phyloP scores from a whole-genome alignment of 2,329 filamentous ascomycete genomes.

The Chaetomium sp. region DNA sequence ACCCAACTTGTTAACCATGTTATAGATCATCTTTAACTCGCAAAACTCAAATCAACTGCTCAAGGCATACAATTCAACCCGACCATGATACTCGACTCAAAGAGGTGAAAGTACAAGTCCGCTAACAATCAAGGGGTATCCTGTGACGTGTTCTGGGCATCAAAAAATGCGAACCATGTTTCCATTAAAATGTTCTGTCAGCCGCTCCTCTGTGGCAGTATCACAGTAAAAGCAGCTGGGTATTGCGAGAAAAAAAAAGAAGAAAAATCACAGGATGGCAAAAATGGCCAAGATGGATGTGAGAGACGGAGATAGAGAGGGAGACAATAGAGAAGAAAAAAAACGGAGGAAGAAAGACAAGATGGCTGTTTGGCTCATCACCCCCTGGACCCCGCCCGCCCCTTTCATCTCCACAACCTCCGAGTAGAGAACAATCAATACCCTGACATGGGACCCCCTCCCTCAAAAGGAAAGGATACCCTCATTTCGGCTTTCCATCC shows the following conservation, averaged over 20 bases:
- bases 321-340: not conserved
- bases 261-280: not conserved
- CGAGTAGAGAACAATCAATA: too few relatives aligned
- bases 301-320: not conserved
- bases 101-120: too few relatives aligned
- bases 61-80: too few relatives aligned
- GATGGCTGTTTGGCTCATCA: too few relatives aligned
- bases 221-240: not conserved
- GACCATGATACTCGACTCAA: too few relatives aligned
- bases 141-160: not conserved
- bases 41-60: too few relatives aligned
- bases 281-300: conserved; percentile 4
- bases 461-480: too few relatives aligned
- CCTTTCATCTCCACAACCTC: not conserved
- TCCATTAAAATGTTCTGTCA: conserved; percentile 4
- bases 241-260: not conserved
- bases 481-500: not conserved
- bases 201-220: not conserved
- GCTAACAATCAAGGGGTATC: conserved; percentile 1
- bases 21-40: too few relatives aligned
- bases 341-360: not conserved
- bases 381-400: not conserved
- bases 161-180: not conserved
- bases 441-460: too few relatives aligned
- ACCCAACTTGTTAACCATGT: too few relatives aligned